A percentile compares a stretch with the other conserved stretches of the same genome.
These are phyloP conservation scores for Piper betle DNA, from an alignment of 164 flowering plant species.

Conservation along the genomic window DNA sequence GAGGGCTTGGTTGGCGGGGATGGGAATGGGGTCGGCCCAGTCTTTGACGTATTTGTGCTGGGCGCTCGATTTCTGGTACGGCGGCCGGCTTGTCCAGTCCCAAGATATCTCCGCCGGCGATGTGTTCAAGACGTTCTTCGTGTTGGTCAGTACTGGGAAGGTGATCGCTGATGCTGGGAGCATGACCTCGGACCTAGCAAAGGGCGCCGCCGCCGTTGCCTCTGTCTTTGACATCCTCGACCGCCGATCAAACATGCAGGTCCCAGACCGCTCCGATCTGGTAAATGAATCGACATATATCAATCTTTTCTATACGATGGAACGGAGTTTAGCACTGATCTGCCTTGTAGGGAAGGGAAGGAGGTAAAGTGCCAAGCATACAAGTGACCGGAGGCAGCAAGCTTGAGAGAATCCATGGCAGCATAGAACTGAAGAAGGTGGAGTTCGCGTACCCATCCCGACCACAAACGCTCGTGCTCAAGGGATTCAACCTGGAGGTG, in stretches of 20 bases:
- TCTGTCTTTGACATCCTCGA: slow-evolving; percentile 74
- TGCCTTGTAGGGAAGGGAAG: too few species aligned
- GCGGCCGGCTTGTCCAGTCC: slow-evolving; percentile 54
- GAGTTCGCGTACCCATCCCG: slow-evolving; percentile 71
- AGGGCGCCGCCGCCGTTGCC: slow-evolving; percentile 68
- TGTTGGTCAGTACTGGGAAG: slow-evolving; percentile 81
- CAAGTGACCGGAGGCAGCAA: slow-evolving; percentile 20
- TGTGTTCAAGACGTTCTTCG: slow-evolving; percentile 82
- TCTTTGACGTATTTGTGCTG: slow-evolving; percentile 76
- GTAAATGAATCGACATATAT: slow-evolving; percentile 18
- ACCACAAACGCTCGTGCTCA: slow-evolving; percentile 39
- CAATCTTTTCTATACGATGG: background rate
- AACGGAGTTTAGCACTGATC: background rate
- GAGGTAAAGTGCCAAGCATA: background rate
- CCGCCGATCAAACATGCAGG: slow-evolving; percentile 31
- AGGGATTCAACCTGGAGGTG: slow-evolving; percentile 56
- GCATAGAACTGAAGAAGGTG: slow-evolving; percentile 58
- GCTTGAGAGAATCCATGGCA: slow-evolving; percentile 35
- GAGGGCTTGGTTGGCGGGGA: slow-evolving; percentile 77
- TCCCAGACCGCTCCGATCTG: slow-evolving; percentile 20
- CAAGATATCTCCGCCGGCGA: slow-evolving; percentile 73
- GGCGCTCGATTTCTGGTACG: slow-evolving; percentile 94
- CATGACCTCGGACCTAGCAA: slow-evolving; percentile 93
- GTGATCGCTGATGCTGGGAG: slow-evolving; percentile 96
- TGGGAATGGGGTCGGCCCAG: slow-evolving; percentile 83